Percentiles rank a stretch among this genome's conserved stretches.
phyloP scores from a whole-genome alignment of 345 rosid species.

The Gossypium raimondii region DNA sequence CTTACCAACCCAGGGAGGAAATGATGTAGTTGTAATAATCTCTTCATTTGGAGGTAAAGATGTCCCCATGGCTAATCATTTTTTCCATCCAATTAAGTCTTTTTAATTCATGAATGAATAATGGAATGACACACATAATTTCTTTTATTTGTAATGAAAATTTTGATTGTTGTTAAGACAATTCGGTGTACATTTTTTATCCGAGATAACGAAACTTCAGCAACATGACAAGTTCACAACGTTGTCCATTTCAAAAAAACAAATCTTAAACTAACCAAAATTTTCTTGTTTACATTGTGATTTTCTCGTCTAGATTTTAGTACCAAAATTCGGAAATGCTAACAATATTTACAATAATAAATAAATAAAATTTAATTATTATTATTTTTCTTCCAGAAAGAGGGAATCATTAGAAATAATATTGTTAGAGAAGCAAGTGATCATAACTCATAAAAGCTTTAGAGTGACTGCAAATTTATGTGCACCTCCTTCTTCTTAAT shows the following conservation, averaged over 20 bases:
- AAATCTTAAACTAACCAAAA: neutral
- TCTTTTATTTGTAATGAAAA: neutral
- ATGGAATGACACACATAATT: neutral
- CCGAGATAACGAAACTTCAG: neutral
- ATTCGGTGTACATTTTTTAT: neutral
- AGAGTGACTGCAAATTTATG: constrained; percentile 31
- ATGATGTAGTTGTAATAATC: constrained; percentile 9
- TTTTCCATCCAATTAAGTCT: constrained; percentile 15
- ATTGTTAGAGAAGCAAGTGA: constrained; percentile 16
- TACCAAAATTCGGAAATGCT: neutral
- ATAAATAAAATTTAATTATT: neutral
- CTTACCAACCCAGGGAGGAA: neutral
- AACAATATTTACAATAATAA: neutral
- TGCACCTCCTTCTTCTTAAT: constrained; percentile 16
- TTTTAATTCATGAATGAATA: neutral
- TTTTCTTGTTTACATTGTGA: neutral
- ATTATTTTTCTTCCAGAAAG: neutral
- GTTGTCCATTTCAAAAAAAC: neutral
- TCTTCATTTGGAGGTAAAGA: constrained; percentile 33
- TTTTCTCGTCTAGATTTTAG: neutral
- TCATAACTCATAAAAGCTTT: constrained; percentile 18
- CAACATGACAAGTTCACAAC: neutral
- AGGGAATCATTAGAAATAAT: neutral
- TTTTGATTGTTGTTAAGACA: neutral
- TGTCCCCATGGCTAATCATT: constrained; percentile 27